Evolutionary conservation across 352 stramenopile genomes (phyloP), one percentile per base, ranked within the genome.

Genomic region (Globisporangium parvum): DNA sequence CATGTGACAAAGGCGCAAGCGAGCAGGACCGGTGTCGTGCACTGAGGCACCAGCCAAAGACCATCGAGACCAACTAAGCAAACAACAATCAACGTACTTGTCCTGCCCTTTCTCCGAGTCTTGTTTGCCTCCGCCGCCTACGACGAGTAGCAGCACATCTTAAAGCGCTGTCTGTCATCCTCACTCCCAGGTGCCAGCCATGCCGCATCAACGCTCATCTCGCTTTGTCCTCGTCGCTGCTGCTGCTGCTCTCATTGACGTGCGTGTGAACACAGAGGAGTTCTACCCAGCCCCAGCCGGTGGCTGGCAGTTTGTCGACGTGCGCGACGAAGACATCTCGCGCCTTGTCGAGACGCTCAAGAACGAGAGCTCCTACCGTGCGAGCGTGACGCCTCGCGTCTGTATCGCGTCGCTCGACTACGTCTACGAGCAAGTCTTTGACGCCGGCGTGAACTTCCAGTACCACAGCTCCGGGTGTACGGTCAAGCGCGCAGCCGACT

Each of bases 331-430:
- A 11, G 48, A 45, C 47, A 44, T 55, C 10, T n/a, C 39, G 11
- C 47, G 55, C 3, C 28, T 62, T 1, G 28, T 20, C 20, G 45
- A 51, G 12, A n/a, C 48, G 17, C 56, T 62, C 28, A 49, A 35
- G 48, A 62, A 28, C 12, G 56, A 62, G 41, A 53, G 35, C 48
- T 47, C 47, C 23, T 96, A 98, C 65, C 85, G 88, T 49, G 95
- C 97, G 69, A 90, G 96, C 67, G 97, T 98, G 56, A 97, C 97
- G 62, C 73, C 88, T 45, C 84, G 77, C 33, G 87, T 98, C 18
- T 67, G 77, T 6, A 79, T 88, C 20, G 62, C 96, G 42, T 73
- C 53, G 47, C 97, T 98, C 70, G 94, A 83, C 54, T 88, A 88
- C 1, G 67, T 97, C 51, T 76, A 97, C 70, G 60, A 69, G 28